Evolutionary conservation across 228 moss, liverwort and hornwort species (phyloP).

Genomic region (Sphagnum magellanicum): DNA sequence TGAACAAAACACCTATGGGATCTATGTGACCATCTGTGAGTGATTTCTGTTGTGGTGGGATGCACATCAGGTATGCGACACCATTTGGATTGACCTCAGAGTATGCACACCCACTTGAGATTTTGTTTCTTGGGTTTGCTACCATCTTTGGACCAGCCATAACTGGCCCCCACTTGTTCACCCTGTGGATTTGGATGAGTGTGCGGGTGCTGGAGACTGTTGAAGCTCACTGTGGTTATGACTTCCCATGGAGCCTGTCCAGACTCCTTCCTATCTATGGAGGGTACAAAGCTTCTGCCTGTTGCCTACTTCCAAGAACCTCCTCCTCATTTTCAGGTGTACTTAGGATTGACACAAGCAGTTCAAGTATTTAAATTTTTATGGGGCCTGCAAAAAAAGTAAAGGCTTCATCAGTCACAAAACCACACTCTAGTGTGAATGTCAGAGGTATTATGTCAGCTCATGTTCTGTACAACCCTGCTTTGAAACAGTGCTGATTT

Average conservation of each 20-base stretch:
- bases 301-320: too few relatives aligned
- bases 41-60: not conserved
- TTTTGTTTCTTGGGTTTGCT: constrained; percentile 40
- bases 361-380: too few relatives aligned
- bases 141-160: constrained; percentile 43
- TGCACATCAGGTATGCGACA: constrained; percentile 46
- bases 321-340: too few relatives aligned
- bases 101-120: constrained; percentile 63
- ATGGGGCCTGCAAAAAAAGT: too few relatives aligned
- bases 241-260: constrained; percentile 55
- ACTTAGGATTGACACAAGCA: too few relatives aligned
- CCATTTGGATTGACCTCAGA: constrained; percentile 68
- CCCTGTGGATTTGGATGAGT: constrained; percentile 57
- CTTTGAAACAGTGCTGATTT: constrained; percentile 74
- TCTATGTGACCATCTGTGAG: too few relatives aligned
- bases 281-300: constrained; percentile 17
- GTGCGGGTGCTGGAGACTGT: constrained; percentile 51
- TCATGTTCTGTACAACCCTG: not conserved
- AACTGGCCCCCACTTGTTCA: constrained; percentile 43
- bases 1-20: too few relatives aligned
- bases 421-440: too few relatives aligned
- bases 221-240: constrained; percentile 48
- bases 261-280: constrained; percentile 46
- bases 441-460: too few relatives aligned
- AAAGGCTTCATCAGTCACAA: too few relatives aligned